Evolutionary conservation across 2,329 filamentous ascomycete species (phyloP).

Genomic region (Lachnum nothofagi): DNA sequence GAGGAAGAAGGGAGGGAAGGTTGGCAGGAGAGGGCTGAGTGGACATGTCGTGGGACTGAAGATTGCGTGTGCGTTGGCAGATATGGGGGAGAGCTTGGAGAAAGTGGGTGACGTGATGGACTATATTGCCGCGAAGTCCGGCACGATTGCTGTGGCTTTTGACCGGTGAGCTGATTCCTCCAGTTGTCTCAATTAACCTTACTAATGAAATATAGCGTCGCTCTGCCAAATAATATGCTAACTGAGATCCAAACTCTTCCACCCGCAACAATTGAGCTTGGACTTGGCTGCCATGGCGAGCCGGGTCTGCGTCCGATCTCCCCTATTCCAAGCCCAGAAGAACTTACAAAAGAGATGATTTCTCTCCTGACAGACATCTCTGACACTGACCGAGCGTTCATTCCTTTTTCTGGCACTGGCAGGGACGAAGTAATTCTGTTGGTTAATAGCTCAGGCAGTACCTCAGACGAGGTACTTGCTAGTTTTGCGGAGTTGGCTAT

Average conservation of each 20-base stretch:
- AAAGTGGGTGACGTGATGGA: conserved; percentile 24
- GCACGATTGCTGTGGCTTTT: conserved; percentile 46
- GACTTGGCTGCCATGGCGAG: conserved; percentile 49
- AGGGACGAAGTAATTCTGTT: conserved; percentile 23
- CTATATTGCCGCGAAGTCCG: conserved; percentile 31
- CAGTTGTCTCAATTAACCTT: background rate
- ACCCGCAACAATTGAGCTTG: conserved; percentile 34
- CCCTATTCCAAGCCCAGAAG: conserved; percentile 21
- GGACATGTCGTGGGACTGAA: conserved; percentile 46
- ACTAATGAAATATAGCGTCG: conserved; percentile 18
- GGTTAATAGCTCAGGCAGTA: conserved; percentile 25
- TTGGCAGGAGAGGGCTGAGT: conserved; percentile 45
- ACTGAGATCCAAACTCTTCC: conserved; percentile 25
- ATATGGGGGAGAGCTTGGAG: conserved; percentile 21
- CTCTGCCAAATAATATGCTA: conserved; percentile 23
- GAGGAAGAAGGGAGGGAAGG: conserved; percentile 43
- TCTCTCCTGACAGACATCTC: conserved; percentile 20
- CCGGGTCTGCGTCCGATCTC: conserved; percentile 34
- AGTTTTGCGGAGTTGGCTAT: conserved; percentile 26
- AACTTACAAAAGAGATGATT: conserved; percentile 24
- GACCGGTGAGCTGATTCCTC: conserved; percentile 39
- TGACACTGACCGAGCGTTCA: conserved; percentile 23
- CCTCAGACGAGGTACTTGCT: conserved; percentile 26
- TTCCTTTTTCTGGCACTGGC: conserved; percentile 17
- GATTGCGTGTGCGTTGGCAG: conserved; percentile 30